These are phyloP conservation scores for Starmerella powellii DNA, from an alignment of 805 yeast genomes.

Conservation along the genomic window DNA sequence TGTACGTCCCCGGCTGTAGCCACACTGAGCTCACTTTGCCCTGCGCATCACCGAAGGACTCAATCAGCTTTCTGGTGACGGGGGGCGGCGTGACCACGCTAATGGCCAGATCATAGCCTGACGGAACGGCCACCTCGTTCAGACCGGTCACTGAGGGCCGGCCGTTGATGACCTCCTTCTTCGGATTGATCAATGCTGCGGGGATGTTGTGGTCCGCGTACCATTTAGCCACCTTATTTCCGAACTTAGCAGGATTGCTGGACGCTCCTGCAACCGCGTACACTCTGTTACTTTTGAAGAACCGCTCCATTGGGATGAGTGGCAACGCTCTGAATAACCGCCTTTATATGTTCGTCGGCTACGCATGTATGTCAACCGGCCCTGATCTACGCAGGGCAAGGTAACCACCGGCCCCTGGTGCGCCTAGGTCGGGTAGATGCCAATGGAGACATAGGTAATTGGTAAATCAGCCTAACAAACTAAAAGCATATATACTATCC, in stretches of 20 bases:
- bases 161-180: slow-evolving; percentile 37
- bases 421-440: too few species aligned
- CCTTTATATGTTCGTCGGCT: too few species aligned
- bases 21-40: slow-evolving; percentile 45
- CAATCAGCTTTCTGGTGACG: slow-evolving; percentile 39
- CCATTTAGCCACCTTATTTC: slow-evolving; percentile 60
- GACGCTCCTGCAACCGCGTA: slow-evolving; percentile 68
- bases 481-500: too few species aligned
- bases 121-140: slow-evolving; percentile 20
- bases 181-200: slow-evolving; percentile 57
- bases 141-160: slow-evolving; percentile 29
- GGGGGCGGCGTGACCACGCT: slow-evolving; percentile 69
- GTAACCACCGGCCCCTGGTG: too few species aligned
- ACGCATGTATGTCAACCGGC: too few species aligned
- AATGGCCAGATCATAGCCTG: slow-evolving; percentile 32
- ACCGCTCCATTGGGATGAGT: slow-evolving; percentile 26
- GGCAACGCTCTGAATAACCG: neutral
- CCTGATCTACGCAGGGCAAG: too few species aligned
- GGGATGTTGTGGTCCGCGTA: slow-evolving; percentile 45
- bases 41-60: slow-evolving; percentile 29
- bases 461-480: too few species aligned
- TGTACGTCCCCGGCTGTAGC: slow-evolving; percentile 78
- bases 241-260: slow-evolving; percentile 49
- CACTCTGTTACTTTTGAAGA: slow-evolving; percentile 42
- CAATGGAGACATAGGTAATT: too few species aligned